These are phyloP conservation scores for Claviceps spartinae DNA, from an alignment of 2,329 filamentous ascomycete genomes.

Conservation along the genomic window DNA sequence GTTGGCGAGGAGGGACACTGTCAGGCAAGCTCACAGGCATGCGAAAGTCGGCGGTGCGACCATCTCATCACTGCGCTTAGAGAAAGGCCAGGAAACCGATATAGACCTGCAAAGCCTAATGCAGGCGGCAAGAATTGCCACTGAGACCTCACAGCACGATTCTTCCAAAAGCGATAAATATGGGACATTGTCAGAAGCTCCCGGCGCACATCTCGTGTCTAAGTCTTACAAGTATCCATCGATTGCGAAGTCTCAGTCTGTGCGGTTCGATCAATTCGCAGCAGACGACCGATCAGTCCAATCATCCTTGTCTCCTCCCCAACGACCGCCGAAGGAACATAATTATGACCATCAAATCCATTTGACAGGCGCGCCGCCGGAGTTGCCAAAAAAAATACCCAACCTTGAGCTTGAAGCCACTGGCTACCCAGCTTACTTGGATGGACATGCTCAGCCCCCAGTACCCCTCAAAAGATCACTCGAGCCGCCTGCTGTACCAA, in stretches of 20 bases:
- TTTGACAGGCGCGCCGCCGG: constrained; percentile 7
- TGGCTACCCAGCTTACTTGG: constrained; percentile 1
- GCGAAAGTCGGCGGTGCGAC: constrained; percentile 16
- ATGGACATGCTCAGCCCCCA: constrained; percentile 7
- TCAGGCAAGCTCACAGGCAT: constrained; percentile 41
- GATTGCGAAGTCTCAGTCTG: constrained; percentile 36
- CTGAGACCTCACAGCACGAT: constrained; percentile 20
- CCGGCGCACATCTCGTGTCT: constrained; percentile 13
- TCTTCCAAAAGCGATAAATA: background rate
- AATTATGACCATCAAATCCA: background rate
- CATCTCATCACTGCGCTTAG: background rate
- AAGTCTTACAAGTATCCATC: constrained; percentile 42
- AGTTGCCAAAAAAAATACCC: constrained; percentile 17
- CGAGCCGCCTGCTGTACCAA: constrained; percentile 17
- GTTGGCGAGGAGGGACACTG: constrained; percentile 51
- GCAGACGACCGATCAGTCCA: constrained; percentile 6
- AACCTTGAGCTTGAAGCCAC: constrained; percentile 6
- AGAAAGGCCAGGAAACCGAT: constrained; percentile 19
- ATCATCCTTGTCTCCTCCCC: constrained; percentile 16
- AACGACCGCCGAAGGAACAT: constrained; percentile 19
- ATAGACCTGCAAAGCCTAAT: constrained; percentile 36
- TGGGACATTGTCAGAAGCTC: constrained; percentile 7
- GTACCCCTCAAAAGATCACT: constrained; percentile 17
- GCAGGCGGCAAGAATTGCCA: constrained; percentile 34
- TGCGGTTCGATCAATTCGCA: constrained; percentile 26